Conservation (phyloP, 352 stramenopile species). For the Globisporangium cederbergense region DNA sequence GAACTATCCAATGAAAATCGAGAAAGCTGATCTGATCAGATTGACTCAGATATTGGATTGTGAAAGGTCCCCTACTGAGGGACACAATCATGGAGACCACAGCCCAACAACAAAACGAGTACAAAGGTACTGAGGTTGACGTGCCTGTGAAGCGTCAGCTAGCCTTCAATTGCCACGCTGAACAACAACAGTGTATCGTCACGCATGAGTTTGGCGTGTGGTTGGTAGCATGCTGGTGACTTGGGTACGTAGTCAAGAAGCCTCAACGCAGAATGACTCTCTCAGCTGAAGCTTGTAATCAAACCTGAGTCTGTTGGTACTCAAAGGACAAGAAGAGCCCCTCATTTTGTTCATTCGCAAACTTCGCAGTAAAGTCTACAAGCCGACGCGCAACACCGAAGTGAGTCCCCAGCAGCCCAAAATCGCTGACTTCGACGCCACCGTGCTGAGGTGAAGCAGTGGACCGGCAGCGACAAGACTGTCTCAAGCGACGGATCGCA, state of each 20-base stretch:
- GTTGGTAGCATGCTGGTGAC: not conserved
- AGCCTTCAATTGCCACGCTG: no score
- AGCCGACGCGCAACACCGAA: not conserved
- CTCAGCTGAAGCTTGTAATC: no score
- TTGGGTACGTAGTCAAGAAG: not conserved
- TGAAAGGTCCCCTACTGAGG: not conserved
- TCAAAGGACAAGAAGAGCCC: no score
- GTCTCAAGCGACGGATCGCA: not conserved
- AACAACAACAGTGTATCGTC: not conserved
- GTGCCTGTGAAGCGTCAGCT: not conserved
- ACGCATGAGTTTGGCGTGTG: not conserved
- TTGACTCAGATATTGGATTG: not conserved
- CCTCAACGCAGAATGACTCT: not conserved
- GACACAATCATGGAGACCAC: no score
- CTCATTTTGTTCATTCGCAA: not conserved
- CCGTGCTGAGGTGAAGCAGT: not conserved
- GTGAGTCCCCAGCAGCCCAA: not conserved
- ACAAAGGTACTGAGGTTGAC: no score
- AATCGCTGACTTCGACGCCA: constrained; percentile 4
- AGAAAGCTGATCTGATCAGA: not conserved
- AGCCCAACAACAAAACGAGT: no score
- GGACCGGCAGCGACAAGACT: constrained; percentile 1
- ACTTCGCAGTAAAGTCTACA: not conserved
- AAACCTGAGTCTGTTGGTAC: no score
- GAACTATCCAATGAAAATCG: constrained; percentile 12